phyloP scores from a whole-genome alignment of 148 eudicot species.

The Amaranthus hypochondriacus region DNA sequence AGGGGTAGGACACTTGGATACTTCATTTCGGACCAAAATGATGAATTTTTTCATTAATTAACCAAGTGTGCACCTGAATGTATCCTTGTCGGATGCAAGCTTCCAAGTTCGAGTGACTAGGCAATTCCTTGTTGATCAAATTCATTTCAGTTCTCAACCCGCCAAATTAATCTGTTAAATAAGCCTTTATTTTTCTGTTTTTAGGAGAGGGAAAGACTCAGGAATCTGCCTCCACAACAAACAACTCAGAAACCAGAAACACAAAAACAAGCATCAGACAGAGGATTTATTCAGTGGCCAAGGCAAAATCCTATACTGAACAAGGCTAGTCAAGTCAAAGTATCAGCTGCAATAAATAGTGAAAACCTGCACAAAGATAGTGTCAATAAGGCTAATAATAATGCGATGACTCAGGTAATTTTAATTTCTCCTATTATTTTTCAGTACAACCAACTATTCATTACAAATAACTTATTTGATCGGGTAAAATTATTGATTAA shows the following conservation, averaged over 20 bases:
- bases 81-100: too few species aligned
- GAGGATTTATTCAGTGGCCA: conserved; percentile 25
- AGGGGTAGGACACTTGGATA: too few species aligned
- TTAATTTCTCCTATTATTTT: neutral
- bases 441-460: neutral
- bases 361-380: conserved; percentile 28
- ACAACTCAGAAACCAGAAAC: conserved; percentile 32
- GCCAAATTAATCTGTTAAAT: neutral
- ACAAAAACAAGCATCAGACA: conserved; percentile 24
- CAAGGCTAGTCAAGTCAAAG: conserved; percentile 35
- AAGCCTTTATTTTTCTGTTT: conserved; percentile 5
- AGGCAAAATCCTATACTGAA: conserved; percentile 19
- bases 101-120: too few species aligned
- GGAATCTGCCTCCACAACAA: conserved; percentile 24
- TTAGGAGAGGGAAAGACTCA: conserved; percentile 51
- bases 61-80: too few species aligned
- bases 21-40: too few species aligned
- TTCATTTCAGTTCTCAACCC: neutral
- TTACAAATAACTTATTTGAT: neutral
- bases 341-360: conserved; percentile 15
- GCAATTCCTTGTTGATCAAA: conserved; percentile 4
- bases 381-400: conserved; percentile 33
- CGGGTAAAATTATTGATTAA: neutral
- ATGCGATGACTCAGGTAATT: conserved; percentile 57
- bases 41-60: too few species aligned